phyloP scores from a whole-genome alignment of 2,329 filamentous ascomycete species.

The Aspergillus novofumigatus region DNA sequence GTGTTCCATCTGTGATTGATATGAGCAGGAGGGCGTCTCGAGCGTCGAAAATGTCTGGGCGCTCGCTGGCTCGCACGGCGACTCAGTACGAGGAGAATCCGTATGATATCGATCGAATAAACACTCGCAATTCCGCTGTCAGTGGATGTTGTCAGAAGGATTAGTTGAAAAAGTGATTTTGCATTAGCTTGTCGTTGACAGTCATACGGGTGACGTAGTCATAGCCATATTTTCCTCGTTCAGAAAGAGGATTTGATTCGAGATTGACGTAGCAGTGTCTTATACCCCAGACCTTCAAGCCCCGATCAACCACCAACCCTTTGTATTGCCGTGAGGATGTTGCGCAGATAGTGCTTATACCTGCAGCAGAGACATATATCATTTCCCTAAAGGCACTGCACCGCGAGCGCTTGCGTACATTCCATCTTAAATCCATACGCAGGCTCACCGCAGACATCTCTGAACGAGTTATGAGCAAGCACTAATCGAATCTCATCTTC shows the following conservation, averaged over 20 bases:
- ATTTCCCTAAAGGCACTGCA: too few species aligned
- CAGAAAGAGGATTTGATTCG: not conserved
- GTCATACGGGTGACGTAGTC: too few species aligned
- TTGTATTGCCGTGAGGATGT: not conserved
- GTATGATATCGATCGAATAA: constrained; percentile 8
- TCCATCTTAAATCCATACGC: not conserved
- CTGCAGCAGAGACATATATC: too few species aligned
- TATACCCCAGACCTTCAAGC: not conserved
- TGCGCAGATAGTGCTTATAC: too few species aligned
- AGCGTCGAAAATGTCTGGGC: constrained; percentile 1
- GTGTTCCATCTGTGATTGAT: not conserved
- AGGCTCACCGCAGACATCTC: not conserved
- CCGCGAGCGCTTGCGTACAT: too few species aligned
- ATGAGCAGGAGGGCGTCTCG: not conserved
- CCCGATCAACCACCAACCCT: not conserved
- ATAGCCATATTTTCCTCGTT: not conserved
- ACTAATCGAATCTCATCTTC: not conserved
- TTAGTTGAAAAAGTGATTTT: not conserved
- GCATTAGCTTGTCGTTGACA: not conserved
- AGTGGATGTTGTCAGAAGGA: not conserved
- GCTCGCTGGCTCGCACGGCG: not conserved
- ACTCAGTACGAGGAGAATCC: constrained; percentile 10
- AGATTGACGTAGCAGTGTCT: not conserved
- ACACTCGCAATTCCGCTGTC: constrained; percentile 3
- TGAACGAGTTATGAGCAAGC: not conserved